Conservation (phyloP, 2,329 filamentous ascomycete genomes). For the Lasiodiplodia sp. region DNA sequence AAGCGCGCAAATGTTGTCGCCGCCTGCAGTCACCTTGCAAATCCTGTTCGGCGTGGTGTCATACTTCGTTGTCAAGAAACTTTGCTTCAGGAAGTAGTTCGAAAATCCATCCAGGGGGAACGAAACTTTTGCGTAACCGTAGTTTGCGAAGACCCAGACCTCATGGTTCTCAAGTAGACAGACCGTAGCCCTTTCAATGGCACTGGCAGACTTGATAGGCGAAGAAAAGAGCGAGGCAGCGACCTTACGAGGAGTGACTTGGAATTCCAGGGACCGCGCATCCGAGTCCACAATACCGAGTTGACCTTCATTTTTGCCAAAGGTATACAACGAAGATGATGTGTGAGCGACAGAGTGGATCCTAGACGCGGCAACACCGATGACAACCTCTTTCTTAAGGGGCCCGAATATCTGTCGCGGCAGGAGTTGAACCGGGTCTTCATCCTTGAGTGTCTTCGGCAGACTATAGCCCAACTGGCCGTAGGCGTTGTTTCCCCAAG, state of each 20-base stretch:
- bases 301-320: constrained; percentile 94
- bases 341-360: constrained; percentile 93
- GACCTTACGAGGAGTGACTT: constrained; percentile 82
- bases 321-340: constrained; percentile 81
- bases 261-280: constrained; percentile 86
- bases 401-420: constrained; percentile 92
- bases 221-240: constrained; percentile 81
- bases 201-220: constrained; percentile 78
- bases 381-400: constrained; percentile 82
- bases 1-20: constrained; percentile 89
- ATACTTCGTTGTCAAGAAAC: constrained; percentile 70
- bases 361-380: constrained; percentile 85
- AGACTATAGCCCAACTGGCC: constrained; percentile 87
- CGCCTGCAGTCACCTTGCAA: constrained; percentile 79
- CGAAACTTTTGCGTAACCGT: constrained; percentile 88
- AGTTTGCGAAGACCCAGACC: constrained; percentile 94
- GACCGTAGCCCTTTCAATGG: constrained; percentile 88
- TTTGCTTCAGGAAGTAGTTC: constrained; percentile 72
- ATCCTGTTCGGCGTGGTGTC: constrained; percentile 73
- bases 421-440: constrained; percentile 80
- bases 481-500: constrained; percentile 88
- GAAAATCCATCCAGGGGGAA: constrained; percentile 80
- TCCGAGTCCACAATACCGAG: constrained; percentile 94
- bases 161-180: constrained; percentile 86
- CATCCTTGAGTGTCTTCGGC: constrained; percentile 73